These are phyloP conservation scores for Populus hybrid DNA, from an alignment of 441 rosid species.

Conservation along the genomic window DNA sequence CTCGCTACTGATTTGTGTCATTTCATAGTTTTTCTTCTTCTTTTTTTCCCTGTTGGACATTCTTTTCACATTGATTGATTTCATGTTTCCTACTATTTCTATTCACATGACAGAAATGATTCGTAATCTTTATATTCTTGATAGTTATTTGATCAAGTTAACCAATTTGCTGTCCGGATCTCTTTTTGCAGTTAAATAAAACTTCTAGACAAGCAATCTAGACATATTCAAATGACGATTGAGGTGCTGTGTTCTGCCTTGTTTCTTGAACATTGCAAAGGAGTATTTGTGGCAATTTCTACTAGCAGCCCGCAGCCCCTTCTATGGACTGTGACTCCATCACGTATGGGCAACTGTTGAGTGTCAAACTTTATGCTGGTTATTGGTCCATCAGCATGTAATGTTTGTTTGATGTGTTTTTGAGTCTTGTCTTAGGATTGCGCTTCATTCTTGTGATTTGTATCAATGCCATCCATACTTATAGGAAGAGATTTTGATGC, in stretches of 20 bases:
- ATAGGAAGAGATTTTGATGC: no score
- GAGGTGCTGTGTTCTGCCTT: not conserved
- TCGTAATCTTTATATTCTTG: not conserved
- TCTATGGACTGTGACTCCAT: not conserved
- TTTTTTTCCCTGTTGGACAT: not conserved
- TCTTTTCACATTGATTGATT: not conserved
- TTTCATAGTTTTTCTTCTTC: not conserved
- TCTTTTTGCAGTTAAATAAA: constrained; percentile 15
- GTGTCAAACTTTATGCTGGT: not conserved
- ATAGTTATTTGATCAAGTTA: not conserved
- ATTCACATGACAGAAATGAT: not conserved
- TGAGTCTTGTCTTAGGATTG: no score
- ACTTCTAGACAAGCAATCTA: constrained; percentile 3
- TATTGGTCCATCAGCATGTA: not conserved
- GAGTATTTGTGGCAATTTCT: not conserved
- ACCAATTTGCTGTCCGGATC: not conserved
- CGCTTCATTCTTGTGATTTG: no score
- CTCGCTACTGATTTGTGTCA: not conserved
- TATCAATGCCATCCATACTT: no score
- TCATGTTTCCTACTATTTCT: not conserved
- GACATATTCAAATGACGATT: not conserved
- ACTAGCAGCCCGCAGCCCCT: not conserved
- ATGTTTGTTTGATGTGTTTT: not conserved
- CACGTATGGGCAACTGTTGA: not conserved
- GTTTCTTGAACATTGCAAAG: not conserved